Evolutionary conservation across 495 filamentous ascomycete species (phyloP), one percentile per base, ranked within the genome.

Genomic region (Hypomontagnella submonticulosa): DNA sequence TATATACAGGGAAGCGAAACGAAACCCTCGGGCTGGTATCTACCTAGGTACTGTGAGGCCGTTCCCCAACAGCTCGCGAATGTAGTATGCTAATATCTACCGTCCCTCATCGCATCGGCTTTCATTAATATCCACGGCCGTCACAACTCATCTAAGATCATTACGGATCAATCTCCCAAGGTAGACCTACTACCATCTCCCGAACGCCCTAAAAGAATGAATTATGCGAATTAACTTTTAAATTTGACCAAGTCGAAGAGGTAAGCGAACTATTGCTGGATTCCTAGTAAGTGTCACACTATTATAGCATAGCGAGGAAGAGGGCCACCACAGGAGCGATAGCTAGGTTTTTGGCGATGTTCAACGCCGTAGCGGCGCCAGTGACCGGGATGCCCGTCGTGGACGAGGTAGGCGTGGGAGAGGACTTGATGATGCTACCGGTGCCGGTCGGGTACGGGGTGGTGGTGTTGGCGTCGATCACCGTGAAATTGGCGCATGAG

Each of bases 401-500:
- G 6, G 51, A 48, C 3, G 66, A 18, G 18, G 52, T 63, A 4
- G 58, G 53, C 0, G 70, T 50, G 4, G 56, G 44, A 2, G 64
- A 41, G 1, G 54, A 8, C 50, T 49, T 38, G 19, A 15, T 6
- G 20, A 41, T n/a, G 67, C 53, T 32, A 44, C 52, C 30, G 30
- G 60, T 41, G 60, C 60, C 41, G 36, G 60, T 66, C 2, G 57
- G 61, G 30, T 66, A 49, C 4, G 70, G 38, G 19, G 36, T 43
- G 41, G 57, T 51, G 36, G 30, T 51, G 20, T 44, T 68, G 50
- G 56, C 53, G 11, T 61, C 62, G 13, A 71, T 47, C 40, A 71
- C 59, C 18, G 67, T 69, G 72, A 93, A 91, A 80, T 88, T 91
- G 69, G 87, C 89, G 77, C 90, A 93, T 1, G 85, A 80, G 66